A percentile compares a stretch with the other conserved stretches of the same genome.
Evolutionary conservation across 108 stramenopile genomes (phyloP).

Genomic region (Nannochloropsis oceanica): DNA sequence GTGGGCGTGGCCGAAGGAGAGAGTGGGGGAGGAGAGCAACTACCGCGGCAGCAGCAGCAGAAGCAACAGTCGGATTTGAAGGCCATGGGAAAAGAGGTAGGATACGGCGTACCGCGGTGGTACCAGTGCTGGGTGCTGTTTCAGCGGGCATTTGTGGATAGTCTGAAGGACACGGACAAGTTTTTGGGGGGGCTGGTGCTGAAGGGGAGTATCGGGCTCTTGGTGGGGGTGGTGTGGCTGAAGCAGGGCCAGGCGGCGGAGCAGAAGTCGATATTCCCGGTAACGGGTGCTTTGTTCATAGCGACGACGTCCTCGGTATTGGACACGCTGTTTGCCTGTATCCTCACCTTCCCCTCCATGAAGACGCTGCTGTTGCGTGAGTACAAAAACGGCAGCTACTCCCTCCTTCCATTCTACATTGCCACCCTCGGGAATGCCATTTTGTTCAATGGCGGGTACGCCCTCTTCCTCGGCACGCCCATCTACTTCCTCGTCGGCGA

Average conservation of each 20-base stretch:
- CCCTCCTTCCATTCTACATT: neutral
- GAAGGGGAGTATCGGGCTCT: neutral
- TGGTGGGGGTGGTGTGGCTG: neutral
- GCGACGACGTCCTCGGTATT: neutral
- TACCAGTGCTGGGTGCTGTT: constrained; percentile 7
- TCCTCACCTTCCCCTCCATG: neutral
- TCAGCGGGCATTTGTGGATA: neutral
- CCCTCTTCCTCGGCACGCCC: neutral
- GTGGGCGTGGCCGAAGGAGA: neutral
- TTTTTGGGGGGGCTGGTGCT: neutral
- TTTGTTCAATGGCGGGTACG: neutral
- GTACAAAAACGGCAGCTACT: neutral
- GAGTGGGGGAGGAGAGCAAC: neutral
- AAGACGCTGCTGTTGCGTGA: neutral
- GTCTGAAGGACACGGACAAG: constrained; percentile 15
- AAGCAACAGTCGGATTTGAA: neutral
- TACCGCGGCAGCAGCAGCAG: neutral
- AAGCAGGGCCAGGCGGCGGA: neutral
- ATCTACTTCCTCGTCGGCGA: neutral
- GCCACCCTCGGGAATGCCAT: neutral
- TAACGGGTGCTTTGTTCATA: neutral
- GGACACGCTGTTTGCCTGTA: neutral
- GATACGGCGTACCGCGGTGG: neutral
- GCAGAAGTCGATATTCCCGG: neutral
- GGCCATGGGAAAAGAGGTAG: neutral